Conservation (phyloP, 1,284 basidiomycete species). For the Kalmanozyma brasiliensis region DNA sequence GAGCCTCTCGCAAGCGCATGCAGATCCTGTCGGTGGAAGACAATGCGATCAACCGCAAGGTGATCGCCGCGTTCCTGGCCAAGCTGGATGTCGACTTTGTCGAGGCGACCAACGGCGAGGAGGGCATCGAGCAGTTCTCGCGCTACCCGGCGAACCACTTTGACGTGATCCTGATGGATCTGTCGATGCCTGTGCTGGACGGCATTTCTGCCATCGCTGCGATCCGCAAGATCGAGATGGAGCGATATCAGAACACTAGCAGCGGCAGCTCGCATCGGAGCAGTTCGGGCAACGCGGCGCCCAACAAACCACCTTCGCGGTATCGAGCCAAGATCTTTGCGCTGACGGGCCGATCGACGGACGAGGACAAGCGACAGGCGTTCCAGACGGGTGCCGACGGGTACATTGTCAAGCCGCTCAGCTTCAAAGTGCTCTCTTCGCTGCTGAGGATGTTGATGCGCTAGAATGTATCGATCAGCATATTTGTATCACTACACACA, state of each 20-base stretch:
- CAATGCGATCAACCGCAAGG: constrained; percentile 61
- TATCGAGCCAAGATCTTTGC: constrained; percentile 79
- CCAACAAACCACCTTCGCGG: constrained; percentile 16
- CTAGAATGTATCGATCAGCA: too few relatives aligned
- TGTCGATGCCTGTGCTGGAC: constrained; percentile 92
- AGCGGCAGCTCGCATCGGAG: constrained; percentile 6
- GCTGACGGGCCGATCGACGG: constrained; percentile 88
- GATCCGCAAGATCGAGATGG: constrained; percentile 82
- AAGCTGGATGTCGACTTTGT: constrained; percentile 52
- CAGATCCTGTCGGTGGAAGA: constrained; percentile 62
- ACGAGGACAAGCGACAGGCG: constrained; percentile 89
- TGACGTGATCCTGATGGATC: constrained; percentile 73
- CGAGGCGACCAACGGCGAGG: constrained; percentile 57
- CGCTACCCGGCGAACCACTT: constrained; percentile 46
- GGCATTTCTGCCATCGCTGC: constrained; percentile 82
- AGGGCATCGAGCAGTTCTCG: constrained; percentile 53
- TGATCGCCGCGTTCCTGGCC: constrained; percentile 52
- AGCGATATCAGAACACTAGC: constrained; percentile 62
- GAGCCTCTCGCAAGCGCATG: constrained; percentile 36
- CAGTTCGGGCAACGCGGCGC: background rate
- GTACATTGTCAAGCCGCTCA: constrained; percentile 75
- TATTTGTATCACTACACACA: background rate
- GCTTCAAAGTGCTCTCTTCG: constrained; percentile 50
- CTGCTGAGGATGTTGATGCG: constrained; percentile 50
- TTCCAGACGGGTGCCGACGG: constrained; percentile 94